Conservation (phyloP, 2,329 filamentous ascomycete genomes). For the Aspergillus proliferans region DNA sequence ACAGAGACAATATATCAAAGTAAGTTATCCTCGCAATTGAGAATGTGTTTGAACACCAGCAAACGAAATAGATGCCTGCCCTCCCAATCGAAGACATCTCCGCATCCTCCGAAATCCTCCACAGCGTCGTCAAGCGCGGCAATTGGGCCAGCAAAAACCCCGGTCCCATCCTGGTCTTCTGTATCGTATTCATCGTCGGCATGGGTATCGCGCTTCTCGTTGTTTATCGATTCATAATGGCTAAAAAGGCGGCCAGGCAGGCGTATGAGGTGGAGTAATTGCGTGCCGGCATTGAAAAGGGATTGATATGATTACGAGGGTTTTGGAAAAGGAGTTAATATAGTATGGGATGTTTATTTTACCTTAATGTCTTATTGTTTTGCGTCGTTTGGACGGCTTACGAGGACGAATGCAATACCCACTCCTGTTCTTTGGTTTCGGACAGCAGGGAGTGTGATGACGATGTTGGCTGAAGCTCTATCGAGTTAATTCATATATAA, state of each 20-base stretch:
- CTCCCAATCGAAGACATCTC: constrained; percentile 6
- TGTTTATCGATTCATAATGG: constrained; percentile 41
- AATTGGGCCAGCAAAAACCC: constrained; percentile 55
- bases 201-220: constrained; percentile 47
- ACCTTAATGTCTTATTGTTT: neutral
- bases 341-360: neutral
- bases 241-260: constrained; percentile 21
- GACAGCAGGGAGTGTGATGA: neutral
- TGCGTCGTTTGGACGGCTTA: neutral
- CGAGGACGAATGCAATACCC: neutral
- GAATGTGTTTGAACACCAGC: neutral
- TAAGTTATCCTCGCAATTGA: neutral
- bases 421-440: neutral
- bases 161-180: constrained; percentile 58
- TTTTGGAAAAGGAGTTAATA: neutral
- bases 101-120: constrained; percentile 3
- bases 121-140: constrained; percentile 32
- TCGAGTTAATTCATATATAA: neutral
- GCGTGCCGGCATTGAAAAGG: too few relatives aligned
- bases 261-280: constrained; percentile 9
- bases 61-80: constrained; percentile 17
- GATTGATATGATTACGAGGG: too few relatives aligned
- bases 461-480: neutral
- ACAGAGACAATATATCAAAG: neutral
- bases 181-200: constrained; percentile 53